Evolutionary conservation across 1,139 yeast species (phyloP).

Genomic region (Spencermartinsiella ligniputridi): DNA sequence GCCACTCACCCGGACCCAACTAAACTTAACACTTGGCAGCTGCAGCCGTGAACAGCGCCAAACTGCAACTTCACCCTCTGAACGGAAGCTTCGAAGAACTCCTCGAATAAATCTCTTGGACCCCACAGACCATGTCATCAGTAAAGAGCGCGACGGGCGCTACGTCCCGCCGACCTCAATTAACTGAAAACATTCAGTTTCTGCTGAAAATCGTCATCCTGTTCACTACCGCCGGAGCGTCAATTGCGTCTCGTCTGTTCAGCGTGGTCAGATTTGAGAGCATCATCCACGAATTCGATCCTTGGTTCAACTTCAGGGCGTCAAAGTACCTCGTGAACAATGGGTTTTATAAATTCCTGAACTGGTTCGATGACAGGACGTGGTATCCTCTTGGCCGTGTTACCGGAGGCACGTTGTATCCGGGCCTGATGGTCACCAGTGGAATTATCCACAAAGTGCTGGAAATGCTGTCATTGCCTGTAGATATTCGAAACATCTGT

Average conservation of each 20-base stretch:
- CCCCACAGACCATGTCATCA: no score
- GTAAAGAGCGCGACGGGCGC: no score
- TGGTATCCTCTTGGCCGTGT: constrained; percentile 99
- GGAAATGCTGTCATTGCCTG: constrained; percentile 62
- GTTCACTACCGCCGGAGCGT: constrained; percentile 78
- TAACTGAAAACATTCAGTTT: constrained; percentile 29
- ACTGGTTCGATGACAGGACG: constrained; percentile 98
- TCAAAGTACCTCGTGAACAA: constrained; percentile 82
- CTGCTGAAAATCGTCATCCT: constrained; percentile 62
- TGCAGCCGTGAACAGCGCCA: no score
- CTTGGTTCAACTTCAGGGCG: constrained; percentile 98
- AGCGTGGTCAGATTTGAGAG: constrained; percentile 67
- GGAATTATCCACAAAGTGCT: constrained; percentile 81
- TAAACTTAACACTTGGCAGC: no score
- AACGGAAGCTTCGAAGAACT: no score
- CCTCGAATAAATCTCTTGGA: no score
- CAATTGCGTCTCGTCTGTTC: constrained; percentile 80
- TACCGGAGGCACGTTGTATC: constrained; percentile 97
- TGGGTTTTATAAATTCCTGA: constrained; percentile 84
- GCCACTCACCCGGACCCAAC: no score
- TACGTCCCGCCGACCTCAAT: constrained; percentile 1
- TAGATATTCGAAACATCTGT: constrained; percentile 93
- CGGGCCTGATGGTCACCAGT: constrained; percentile 97
- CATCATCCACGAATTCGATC: constrained; percentile 97
- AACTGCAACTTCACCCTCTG: no score